Percentiles rank a stretch among this genome's conserved stretches.
Conservation (phyloP, 1,139 yeast genomes). For the Kodamaea sp. region DNA sequence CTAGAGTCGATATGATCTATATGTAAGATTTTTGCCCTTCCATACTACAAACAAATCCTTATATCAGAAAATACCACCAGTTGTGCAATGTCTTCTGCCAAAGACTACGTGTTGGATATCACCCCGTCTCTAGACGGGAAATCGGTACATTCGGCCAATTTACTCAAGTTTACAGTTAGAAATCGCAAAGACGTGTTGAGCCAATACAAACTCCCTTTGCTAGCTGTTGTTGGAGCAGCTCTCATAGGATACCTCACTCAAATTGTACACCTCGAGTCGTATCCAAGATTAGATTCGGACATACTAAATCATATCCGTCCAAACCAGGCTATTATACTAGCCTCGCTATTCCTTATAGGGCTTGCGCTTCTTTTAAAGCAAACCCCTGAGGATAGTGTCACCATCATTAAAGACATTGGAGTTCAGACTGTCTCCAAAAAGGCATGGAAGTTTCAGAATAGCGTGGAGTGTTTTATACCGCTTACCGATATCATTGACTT, state of each 20-base stretch:
- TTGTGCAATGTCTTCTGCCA: slow-evolving; percentile 30
- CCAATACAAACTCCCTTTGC: slow-evolving; percentile 1
- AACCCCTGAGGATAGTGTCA: slow-evolving; percentile 33
- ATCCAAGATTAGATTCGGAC: background rate
- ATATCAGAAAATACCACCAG: background rate
- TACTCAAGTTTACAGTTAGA: slow-evolving; percentile 24
- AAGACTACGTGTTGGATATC: slow-evolving; percentile 32
- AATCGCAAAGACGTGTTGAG: slow-evolving; percentile 1
- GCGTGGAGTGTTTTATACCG: slow-evolving; percentile 45
- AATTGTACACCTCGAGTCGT: background rate
- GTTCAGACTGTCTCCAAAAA: slow-evolving; percentile 32
- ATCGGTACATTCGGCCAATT: slow-evolving; percentile 11
- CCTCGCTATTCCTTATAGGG: slow-evolving; percentile 12
- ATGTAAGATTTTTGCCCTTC: slow-evolving; percentile 1
- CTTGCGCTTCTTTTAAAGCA: slow-evolving; percentile 19
- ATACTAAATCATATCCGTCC: background rate
- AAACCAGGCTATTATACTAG: background rate
- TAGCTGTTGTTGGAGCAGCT: background rate
- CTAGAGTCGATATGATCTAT: slow-evolving; percentile 5
- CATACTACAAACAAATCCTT: too few species aligned
- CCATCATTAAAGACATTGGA: slow-evolving; percentile 41
- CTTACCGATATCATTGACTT: slow-evolving; percentile 55
- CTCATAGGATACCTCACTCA: background rate
- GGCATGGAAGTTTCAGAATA: slow-evolving; percentile 29
- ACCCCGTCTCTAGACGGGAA: slow-evolving; percentile 19